A percentile compares a stretch with the other conserved stretches of the same genome.
Conservation (phyloP, 2,329 filamentous ascomycete genomes). For the Blastomyces emzantsi region DNA sequence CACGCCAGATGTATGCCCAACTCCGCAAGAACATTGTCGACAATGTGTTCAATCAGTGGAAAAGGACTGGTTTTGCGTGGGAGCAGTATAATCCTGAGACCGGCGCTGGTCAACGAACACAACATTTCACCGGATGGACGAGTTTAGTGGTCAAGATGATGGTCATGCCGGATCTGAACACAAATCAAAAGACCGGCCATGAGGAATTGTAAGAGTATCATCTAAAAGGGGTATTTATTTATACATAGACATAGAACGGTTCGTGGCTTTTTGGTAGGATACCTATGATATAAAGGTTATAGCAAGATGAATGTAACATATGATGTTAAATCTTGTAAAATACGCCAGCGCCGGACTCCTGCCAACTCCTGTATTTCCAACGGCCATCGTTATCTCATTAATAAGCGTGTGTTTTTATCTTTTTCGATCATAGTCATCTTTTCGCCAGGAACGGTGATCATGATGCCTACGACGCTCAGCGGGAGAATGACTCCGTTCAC, state of each 20-base stretch:
- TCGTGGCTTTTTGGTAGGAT: neutral
- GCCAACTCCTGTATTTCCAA: neutral
- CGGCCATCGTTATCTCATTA: constrained; percentile 9
- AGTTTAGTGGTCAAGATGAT: constrained; percentile 96
- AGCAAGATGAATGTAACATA: neutral
- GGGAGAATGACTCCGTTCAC: constrained; percentile 21
- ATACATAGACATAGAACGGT: constrained; percentile 11
- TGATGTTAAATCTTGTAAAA: neutral
- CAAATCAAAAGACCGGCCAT: constrained; percentile 26
- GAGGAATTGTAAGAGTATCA: constrained; percentile 40
- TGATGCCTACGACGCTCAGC: constrained; percentile 20
- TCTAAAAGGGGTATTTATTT: constrained; percentile 6
- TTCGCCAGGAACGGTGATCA: constrained; percentile 23
- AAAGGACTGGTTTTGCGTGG: constrained; percentile 91
- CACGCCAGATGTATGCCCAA: constrained; percentile 62
- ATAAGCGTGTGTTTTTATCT: constrained; percentile 6
- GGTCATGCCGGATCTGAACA: constrained; percentile 68
- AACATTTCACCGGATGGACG: constrained; percentile 99
- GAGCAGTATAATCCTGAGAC: constrained; percentile 97
- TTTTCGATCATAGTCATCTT: constrained; percentile 20
- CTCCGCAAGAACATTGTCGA: constrained; percentile 78
- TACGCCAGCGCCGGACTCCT: neutral
- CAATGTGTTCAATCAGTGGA: constrained; percentile 81
- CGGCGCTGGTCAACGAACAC: constrained; percentile 84
- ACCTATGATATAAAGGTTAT: neutral